Base-by-base conservation (phyloP, 805 yeast species). In the Hanseniaspora mollemarum region DNA sequence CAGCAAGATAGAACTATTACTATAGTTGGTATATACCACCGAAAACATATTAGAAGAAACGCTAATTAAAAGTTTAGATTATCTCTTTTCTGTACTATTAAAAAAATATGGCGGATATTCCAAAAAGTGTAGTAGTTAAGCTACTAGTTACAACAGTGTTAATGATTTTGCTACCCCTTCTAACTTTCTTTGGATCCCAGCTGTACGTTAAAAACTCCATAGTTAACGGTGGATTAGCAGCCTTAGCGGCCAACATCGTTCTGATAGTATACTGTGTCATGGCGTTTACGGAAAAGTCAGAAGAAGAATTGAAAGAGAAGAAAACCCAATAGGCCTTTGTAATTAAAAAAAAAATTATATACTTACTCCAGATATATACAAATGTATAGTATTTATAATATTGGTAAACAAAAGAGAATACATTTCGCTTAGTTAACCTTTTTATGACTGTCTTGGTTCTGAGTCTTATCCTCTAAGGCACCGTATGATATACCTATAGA, bases 181-280 rank as follows among this genome's bases (percentile, higher is more conserved):
- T 73, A 25, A 68, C 82, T 1, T 84, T 84, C 64, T 84, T 84
- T 62, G 54, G 66, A 1, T 62, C 72, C 15, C 81, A 77, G 56
- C 72, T 71, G 57, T 52, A 51, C 18, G 57, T 62, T 7, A 45
- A 57, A 16, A 83, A 76, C 58, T 75, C 87, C 1, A 64, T 83
- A 13, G 67, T 81, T 12, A 79, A 86, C 46, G 94, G 94, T 38
- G 92, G 92, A 2, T 60, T 80, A n/a, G 86, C 88, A 33, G 92
- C 92, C 2, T 70, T 77, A 16, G 76, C 76, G 52, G 92, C 92
- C 25, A 84, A 84, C 60, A 66, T 80, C 6, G 92, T 84, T 19
- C 67, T 84, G 56, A 75, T 83, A 48, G 84, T 83, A 0, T 84
- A 81, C 59, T 78, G 84, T 31, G 70, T 81, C 16, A 83, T 75